phyloP scores from a whole-genome alignment of 2,329 filamentous ascomycete species.

The Pyricularia pennisetigena region DNA sequence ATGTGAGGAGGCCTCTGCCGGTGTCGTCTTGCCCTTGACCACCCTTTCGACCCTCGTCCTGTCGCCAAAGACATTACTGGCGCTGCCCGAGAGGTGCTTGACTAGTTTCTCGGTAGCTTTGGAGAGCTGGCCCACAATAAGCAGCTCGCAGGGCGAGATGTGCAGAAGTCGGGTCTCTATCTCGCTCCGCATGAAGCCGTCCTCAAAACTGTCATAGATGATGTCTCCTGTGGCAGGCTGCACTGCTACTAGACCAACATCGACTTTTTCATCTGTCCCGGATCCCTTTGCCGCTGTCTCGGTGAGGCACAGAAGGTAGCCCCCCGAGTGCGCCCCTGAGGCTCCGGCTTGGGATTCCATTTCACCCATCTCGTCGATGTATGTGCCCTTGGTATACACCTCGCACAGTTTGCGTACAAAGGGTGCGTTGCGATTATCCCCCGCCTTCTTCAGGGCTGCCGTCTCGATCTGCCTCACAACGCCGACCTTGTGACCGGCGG shows the following conservation, averaged over 20 bases:
- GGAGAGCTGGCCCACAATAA: slow-evolving; percentile 84
- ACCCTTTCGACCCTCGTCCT: slow-evolving; percentile 76
- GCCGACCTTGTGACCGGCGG: slow-evolving; percentile 90
- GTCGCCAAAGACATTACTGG: slow-evolving; percentile 86
- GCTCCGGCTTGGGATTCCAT: slow-evolving; percentile 43
- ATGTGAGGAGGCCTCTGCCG: slow-evolving; percentile 76
- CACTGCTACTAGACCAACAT: slow-evolving; percentile 85
- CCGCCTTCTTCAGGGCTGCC: slow-evolving; percentile 87
- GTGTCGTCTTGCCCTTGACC: slow-evolving; percentile 67
- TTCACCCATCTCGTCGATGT: slow-evolving; percentile 86
- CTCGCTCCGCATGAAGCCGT: slow-evolving; percentile 94
- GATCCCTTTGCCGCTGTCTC: slow-evolving; percentile 69
- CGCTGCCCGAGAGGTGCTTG: slow-evolving; percentile 79
- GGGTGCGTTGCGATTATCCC: slow-evolving; percentile 86
- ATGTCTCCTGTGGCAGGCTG: slow-evolving; percentile 94
- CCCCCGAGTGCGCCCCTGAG: slow-evolving; percentile 47
- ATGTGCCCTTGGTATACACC: slow-evolving; percentile 95
- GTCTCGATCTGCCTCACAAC: slow-evolving; percentile 93
- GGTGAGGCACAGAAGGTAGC: slow-evolving; percentile 89
- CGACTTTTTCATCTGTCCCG: slow-evolving; percentile 86
- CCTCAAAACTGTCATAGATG: slow-evolving; percentile 91
- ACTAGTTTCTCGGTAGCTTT: slow-evolving; percentile 89
- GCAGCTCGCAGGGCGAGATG: slow-evolving; percentile 89
- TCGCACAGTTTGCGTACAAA: slow-evolving; percentile 92
- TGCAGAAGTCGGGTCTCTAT: slow-evolving; percentile 92